Conservation (phyloP, 2,329 filamentous ascomycete species). For the Colletotrichum spaethianum region DNA sequence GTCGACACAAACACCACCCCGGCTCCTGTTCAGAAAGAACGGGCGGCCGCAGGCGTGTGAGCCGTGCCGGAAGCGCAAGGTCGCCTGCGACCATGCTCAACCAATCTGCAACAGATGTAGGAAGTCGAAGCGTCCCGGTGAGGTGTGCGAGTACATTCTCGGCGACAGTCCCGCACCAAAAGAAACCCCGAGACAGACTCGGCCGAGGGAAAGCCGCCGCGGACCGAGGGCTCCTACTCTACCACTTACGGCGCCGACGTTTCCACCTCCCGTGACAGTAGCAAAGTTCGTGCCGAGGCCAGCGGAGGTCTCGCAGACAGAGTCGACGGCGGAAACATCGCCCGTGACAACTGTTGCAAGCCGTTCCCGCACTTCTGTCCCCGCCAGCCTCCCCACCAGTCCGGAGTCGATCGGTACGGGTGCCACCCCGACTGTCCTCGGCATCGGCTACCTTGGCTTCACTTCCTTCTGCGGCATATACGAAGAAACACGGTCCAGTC, state of each 20-base stretch:
- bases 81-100: constrained; percentile 59
- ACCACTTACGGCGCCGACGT: constrained; percentile 13
- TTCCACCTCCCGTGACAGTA: not conserved
- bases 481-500: constrained; percentile 57
- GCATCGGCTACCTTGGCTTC: constrained; percentile 60
- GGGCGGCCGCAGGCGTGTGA: constrained; percentile 47
- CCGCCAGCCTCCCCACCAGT: constrained; percentile 35
- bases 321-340: constrained; percentile 9
- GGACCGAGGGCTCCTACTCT: constrained; percentile 14
- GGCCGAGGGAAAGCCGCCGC: constrained; percentile 20
- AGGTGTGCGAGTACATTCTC: constrained; percentile 55
- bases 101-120: constrained; percentile 57
- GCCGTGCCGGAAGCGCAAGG: constrained; percentile 58
- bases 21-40: constrained; percentile 35
- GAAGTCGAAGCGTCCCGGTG: constrained; percentile 49
- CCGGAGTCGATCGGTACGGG: constrained; percentile 30
- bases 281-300: not conserved
- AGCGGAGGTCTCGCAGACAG: not conserved
- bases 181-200: constrained; percentile 2
- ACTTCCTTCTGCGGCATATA: constrained; percentile 60
- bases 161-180: constrained; percentile 23
- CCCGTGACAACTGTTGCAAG: constrained; percentile 30
- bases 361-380: constrained; percentile 22
- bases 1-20: constrained; percentile 21
- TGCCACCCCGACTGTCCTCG: constrained; percentile 30